Base-by-base conservation (phyloP, 1,284 basidiomycete genomes). In the Inonotus hispidus region DNA sequence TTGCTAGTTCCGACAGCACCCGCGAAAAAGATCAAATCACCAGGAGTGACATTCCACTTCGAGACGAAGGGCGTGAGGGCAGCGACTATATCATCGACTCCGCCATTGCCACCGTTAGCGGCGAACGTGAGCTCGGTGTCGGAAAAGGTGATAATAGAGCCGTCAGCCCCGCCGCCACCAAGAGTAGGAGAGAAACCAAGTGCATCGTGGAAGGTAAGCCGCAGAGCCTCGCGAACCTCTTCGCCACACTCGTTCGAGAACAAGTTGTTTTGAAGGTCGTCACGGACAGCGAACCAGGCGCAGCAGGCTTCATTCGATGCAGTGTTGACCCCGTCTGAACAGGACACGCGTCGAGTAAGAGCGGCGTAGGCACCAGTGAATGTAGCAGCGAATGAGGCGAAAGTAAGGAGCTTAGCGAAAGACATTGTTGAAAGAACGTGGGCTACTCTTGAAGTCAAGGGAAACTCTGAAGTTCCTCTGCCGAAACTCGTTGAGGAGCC, bases 121-220 rank as follows among this genome's bases (percentile, higher is more conserved):
- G 37, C 52, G 37, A 19, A 55, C 37, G 19, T 27, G 59, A 71
- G 67, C 63, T 77, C 75, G 47, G 69, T 69, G 14, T 71, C 66
- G 43, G 66, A 66, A 64, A 77, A 76, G 10, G 67, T 70, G 45
- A 77, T 70, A 62, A 77, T 73, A 6, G 74, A 75, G 19, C 77
- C 77, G 53, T 77, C 77, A 35, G 75, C 74, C 19, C 75, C 75
- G 56, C 75, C 75, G 21, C 74, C 56, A 46, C 43, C 65, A 49
- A 65, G 46, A 1, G 65, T 66, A 3, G 64, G 66, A 4, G 76
- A 77, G 59, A 72, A 75, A 3, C 74, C 77, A 56, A 77, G 76
- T 41, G 74, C 76, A 58, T 79, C 77, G 67, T 79, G 77, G 71
- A 79, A 79, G 21, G 77, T 73, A 62, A 79, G 63, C 27, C 78